Conservation (phyloP, 2,329 filamentous ascomycete genomes). For the Trichophyton mentagrophytes region DNA sequence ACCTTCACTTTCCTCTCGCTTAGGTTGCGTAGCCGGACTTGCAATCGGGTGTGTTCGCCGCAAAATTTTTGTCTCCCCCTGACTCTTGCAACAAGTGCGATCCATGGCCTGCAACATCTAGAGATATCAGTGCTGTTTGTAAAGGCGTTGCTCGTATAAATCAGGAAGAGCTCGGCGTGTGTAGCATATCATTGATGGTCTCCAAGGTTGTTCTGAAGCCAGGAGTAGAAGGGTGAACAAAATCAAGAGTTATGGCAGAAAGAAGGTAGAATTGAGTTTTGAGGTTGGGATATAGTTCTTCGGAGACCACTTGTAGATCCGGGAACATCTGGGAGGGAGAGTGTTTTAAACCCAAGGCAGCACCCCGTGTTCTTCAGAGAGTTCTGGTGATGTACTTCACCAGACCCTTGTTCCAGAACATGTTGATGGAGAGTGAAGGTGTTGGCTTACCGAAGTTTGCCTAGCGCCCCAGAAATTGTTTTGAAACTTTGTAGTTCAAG, state of each 20-base stretch:
- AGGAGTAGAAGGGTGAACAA: neutral
- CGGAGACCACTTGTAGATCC: neutral
- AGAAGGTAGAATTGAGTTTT: neutral
- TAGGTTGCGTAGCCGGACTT: neutral
- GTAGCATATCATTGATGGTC: neutral
- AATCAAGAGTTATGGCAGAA: neutral
- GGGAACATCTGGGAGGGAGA: neutral
- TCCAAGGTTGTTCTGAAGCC: neutral
- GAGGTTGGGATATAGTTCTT: neutral
- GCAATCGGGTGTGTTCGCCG: conserved; percentile 7
- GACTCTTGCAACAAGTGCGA: conserved; percentile 15
- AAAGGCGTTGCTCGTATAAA: conserved; percentile 5
- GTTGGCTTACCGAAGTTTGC: conserved; percentile 5
- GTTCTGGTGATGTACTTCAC: neutral
- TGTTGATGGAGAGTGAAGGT: neutral
- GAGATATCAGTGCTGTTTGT: conserved; percentile 4
- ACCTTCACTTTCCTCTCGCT: neutral
- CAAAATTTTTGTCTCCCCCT: conserved; percentile 18
- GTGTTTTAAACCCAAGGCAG: conserved; percentile 2
- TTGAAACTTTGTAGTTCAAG: conserved; percentile 9
- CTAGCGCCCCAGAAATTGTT: conserved; percentile 3
- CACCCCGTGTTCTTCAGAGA: neutral
- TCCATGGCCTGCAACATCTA: conserved; percentile 16
- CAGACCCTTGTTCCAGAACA: conserved; percentile 4
- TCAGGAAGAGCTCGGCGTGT: neutral